Percentiles rank a stretch among this genome's conserved stretches.
phyloP scores from a whole-genome alignment of 805 yeast species.

The Nadsonia fulvescens region DNA sequence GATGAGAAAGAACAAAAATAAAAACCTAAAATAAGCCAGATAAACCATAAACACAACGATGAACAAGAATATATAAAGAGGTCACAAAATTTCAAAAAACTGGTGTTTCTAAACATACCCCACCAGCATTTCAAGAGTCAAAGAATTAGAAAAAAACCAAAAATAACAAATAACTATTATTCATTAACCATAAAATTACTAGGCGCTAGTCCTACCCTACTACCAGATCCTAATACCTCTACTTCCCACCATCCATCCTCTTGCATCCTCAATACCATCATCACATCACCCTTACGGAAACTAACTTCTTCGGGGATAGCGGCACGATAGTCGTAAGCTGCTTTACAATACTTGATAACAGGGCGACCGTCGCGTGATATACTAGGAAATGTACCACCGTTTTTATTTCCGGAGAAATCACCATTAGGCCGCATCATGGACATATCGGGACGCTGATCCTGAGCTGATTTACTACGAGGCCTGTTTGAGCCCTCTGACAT shows the following conservation, averaged over 20 bases:
- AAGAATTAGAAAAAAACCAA: too few species aligned
- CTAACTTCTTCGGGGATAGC: conserved; percentile 42
- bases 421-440: conserved; percentile 13
- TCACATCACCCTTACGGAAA: conserved; percentile 38
- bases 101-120: too few species aligned
- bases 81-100: too few species aligned
- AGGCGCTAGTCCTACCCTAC: conserved; percentile 39
- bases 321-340: conserved; percentile 41
- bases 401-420: conserved; percentile 5
- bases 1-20: too few species aligned
- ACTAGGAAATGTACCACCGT: conserved; percentile 28
- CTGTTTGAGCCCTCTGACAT: too few species aligned
- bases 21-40: too few species aligned
- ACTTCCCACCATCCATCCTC: conserved; percentile 68
- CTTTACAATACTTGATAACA: conserved; percentile 33
- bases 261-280: conserved; percentile 36
- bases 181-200: conserved; percentile 28
- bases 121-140: too few species aligned
- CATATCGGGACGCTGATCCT: too few species aligned
- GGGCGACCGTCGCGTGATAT: conserved; percentile 34
- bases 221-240: conserved; percentile 27
- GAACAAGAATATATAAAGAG: too few species aligned
- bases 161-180: conserved; percentile 2
- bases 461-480: conserved; percentile 13
- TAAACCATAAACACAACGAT: too few species aligned